Base-by-base conservation (phyloP, 78 protist species). In the Trichosphaerium sp. region DNA sequence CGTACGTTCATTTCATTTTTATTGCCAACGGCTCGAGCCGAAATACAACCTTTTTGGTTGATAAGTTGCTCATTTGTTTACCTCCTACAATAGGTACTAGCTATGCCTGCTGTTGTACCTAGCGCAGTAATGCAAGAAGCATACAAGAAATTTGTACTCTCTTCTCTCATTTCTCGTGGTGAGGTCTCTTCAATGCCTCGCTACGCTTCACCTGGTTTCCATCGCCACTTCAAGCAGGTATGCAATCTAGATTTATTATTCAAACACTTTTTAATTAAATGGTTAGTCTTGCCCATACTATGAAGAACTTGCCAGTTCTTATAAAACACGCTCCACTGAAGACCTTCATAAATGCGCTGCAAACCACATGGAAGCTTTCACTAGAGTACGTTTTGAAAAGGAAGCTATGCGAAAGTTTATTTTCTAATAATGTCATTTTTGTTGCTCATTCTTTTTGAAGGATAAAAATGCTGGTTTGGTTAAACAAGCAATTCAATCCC, bases 81-180 rank as follows among this genome's bases (percentile, higher is more conserved):
- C 26, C n/a, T n/a, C n/a, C n/a, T n/a, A n/a, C n/a, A n/a, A 51
- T 32, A 70, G 85, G 42, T 41, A 37, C 21, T 76, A 66, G 48
- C 82, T 4, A 87, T 82, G 62, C 92, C 92, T 38, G 81, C 89
- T 8, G 23, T 40, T 3, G 85, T 82, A 1, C 25, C 82, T 21
- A 74, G 71, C 44, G 85, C 88, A 12, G 67, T 84, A 54, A 70
- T 79, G 29, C 68, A 84, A 32, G 92, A 87, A 64, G 83, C 83
- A 31, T 84, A 82, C 67, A 87, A 87, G 75, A 87, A 87, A 52
- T 85, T 61, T 42, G 18, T 47, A 18, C 60, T 87, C 25, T 28
- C 58, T 11, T 38, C 58, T 26, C 65, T 87, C 26, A 60, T 82
- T 55, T 59, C 35, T 11, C 34, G 34, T 44, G 90, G 90, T 25